Evolutionary conservation across 163 green algal genomes (phyloP).

Genomic region (Scenedesmus sp.): DNA sequence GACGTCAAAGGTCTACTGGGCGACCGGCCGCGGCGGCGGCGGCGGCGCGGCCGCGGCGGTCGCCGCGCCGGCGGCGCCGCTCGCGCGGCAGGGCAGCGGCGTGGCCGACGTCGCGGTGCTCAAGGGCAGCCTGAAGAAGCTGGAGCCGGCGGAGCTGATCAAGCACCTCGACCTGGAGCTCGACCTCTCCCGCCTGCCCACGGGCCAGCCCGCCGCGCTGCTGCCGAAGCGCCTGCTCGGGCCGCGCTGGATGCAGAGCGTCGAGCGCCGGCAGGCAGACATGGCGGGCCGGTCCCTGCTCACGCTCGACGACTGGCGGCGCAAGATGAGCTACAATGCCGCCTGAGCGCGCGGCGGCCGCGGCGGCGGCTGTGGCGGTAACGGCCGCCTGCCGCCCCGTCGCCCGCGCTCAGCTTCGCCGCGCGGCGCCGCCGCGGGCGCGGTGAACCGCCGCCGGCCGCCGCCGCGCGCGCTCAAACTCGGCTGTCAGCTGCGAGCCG

Average conservation of each 20-base stretch:
- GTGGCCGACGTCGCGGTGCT: slow-evolving; percentile 10
- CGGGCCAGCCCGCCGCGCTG: not conserved
- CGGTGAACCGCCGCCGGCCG: no score
- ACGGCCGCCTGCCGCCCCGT: no score
- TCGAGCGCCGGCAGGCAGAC: slow-evolving; percentile 23
- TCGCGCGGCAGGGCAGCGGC: slow-evolving; percentile 1
- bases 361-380: no score
- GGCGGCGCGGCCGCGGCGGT: not conserved
- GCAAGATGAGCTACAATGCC: slow-evolving; percentile 25
- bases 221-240: slow-evolving; percentile 37
- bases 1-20: slow-evolving; percentile 47
- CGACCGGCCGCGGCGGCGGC: slow-evolving; percentile 15
- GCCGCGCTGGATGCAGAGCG: slow-evolving; percentile 25
- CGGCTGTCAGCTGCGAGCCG: no score
- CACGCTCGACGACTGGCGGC: slow-evolving; percentile 37
- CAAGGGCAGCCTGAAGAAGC: slow-evolving; percentile 5
- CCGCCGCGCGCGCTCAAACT: no score
- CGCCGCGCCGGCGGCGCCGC: not conserved
- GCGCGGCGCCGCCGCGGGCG: no score
- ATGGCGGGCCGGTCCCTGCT: slow-evolving; percentile 13
- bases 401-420: no score
- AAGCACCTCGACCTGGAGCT: slow-evolving; percentile 29
- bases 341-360: no score
- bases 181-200: slow-evolving; percentile 9
- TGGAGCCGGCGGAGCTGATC: slow-evolving; percentile 39